Base-by-base conservation (phyloP, 2,329 filamentous ascomycete genomes). In the Chaetomiaceae sp. region DNA sequence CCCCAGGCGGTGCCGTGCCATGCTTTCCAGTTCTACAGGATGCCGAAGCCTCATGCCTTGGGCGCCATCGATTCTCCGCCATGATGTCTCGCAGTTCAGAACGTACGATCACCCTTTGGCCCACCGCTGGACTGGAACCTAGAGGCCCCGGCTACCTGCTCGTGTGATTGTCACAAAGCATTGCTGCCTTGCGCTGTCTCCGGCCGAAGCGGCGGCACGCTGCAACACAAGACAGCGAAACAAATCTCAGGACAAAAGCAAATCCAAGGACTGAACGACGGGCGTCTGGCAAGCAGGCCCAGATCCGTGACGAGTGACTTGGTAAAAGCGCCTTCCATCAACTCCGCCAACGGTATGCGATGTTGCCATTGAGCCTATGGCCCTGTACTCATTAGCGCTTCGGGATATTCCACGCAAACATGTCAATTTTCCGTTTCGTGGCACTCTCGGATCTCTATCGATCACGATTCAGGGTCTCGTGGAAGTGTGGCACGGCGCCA, bases 151-250 rank as follows among this genome's bases (percentile, higher is more conserved):
- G 47, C 10, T 34, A 29, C 37, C n/a, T 51, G 40, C 40, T n/a
- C 23, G 40, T 44, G 36, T 20, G 21, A 45, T 23, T 16, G 29
- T 20, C 37, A 20, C 36, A 38, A 47, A 14, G 33, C 23, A 48
- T 48, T 48, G 45, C 45, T 48, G 45, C 33, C 45, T 25, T 40
- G 36, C 36, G n/a, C 18, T 40, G 34, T 9, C 36, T 40, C 34
- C 29, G 10, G 14, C 21, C 32, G 32, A 43, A 30, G 34, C 30
- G 23, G 38, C 23, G 5, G 33, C 20, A 30, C 46, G 18, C 32
- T 34, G 25, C 45, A 40, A n/a, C 34, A 20, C 16, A 11, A 10
- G 9, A 21, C 36, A 5, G 10, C 6, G 16, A 20, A 5, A 14
- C n/a, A n/a, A n/a, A n/a, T n/a, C n/a, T n/a, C n/a, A 16, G 25